Conservation (phyloP, 2,329 filamentous ascomycete species). For the Tolypocladium capitatum region DNA sequence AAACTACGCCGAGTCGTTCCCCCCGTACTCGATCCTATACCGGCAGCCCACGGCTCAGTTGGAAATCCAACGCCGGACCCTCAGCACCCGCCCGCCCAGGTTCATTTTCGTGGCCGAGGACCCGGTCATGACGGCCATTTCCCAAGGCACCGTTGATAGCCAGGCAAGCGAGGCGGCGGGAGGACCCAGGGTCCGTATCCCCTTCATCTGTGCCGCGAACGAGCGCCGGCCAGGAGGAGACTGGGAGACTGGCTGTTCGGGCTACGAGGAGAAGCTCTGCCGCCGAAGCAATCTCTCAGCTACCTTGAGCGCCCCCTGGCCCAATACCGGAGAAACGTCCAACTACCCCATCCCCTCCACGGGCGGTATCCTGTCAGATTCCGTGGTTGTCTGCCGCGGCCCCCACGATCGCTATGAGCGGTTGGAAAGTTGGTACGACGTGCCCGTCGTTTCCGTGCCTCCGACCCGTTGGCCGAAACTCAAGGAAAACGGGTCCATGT, state of each 20-base stretch:
- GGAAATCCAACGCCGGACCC: conserved; percentile 20
- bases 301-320: conserved; percentile 48
- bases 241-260: conserved; percentile 51
- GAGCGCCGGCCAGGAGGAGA: conserved; percentile 67
- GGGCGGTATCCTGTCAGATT: conserved; percentile 56
- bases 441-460: conserved; percentile 63
- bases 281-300: conserved; percentile 61
- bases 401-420: conserved; percentile 52
- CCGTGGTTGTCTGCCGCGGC: conserved; percentile 61
- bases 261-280: conserved; percentile 53
- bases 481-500: conserved; percentile 50
- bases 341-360: conserved; percentile 62
- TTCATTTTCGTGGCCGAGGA: conserved; percentile 43
- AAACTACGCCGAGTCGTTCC: conserved; percentile 40
- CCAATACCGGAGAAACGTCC: conserved; percentile 25
- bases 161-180: conserved; percentile 19
- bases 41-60: conserved; percentile 35
- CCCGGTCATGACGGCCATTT: conserved; percentile 46
- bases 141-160: conserved; percentile 34
- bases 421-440: conserved; percentile 38
- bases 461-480: conserved; percentile 63
- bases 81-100: conserved; percentile 24
- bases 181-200: conserved; percentile 30
- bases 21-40: conserved; percentile 46
- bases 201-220: conserved; percentile 62